Evolutionary conservation across 2,329 filamentous ascomycete genomes (phyloP), one percentile per base, ranked within the genome.

Genomic region (Geosmithia morbida): DNA sequence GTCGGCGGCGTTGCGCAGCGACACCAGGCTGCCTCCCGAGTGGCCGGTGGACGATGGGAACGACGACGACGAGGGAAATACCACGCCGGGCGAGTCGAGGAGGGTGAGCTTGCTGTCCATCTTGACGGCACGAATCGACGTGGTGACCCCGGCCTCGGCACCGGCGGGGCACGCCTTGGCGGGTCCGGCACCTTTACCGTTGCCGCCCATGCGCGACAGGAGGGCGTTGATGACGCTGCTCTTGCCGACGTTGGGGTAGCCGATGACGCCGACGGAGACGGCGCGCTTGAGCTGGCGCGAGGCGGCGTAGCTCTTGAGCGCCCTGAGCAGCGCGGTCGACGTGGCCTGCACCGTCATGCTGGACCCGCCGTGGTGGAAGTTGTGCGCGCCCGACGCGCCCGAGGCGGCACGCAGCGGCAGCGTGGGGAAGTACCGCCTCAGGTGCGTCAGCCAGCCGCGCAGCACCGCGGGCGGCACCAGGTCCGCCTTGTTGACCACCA

Each of bases 221-320:
- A 96, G 79, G 16, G 88, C 86, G 64, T 96, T 96, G 74, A 96
- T 95, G 57, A 96, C 87, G 46, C 88, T 95, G 26, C 87, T 94
- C 71, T 96, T 96, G 61, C 89, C 89, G 50, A 95, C 89, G 62
- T 96, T 96, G 57, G 89, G 89, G 64, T 95, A 96, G 26, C 89
- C 89, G 56, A 96, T 94, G 51, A 96, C 86, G 53, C 89, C 89
- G 51, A 96, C 89, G 18, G 86, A 89, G 57, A 94, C 80, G 47
- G 88, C 83, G 48, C 89, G 83, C 73, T 94, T 94, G 54, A 96
- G 71, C 61, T 94, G 83, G 57, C 85, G 85, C 51, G 77, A 77
- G 49, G 86, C 83, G 10, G 89, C 86, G 60, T 85, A 96, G 42
- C 86, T 83, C 71, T 96, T 96, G 51, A 96, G 77, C 1, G 89